Conservation (phyloP, 306 rosid species). For the Acmispon strigosus region DNA sequence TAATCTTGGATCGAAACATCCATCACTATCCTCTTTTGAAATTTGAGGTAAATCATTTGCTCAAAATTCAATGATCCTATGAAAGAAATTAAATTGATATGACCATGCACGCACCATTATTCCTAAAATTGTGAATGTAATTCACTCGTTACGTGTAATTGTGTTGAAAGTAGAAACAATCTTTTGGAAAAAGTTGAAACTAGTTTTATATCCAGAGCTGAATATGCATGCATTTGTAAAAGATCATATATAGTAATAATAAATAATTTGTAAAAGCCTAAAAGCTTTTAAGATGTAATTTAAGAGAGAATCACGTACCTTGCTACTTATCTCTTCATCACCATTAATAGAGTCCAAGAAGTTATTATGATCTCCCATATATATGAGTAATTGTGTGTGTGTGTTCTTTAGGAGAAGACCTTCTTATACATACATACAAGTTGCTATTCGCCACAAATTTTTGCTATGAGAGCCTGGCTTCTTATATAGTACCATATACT, state of each 20-base stretch:
- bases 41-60: not conserved
- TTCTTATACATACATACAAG: not conserved
- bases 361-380: constrained; percentile 15
- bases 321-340: constrained; percentile 14
- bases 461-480: constrained; percentile 12
- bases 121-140: not conserved
- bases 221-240: too few relatives aligned
- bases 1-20: not conserved
- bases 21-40: not conserved
- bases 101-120: not conserved
- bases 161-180: too few relatives aligned
- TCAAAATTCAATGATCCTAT: not conserved
- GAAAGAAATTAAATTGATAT: not conserved
- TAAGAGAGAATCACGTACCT: too few relatives aligned
- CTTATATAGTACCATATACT: constrained; percentile 22
- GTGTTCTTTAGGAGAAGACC: constrained; percentile 2
- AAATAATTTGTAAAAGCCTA: too few relatives aligned
- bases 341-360: not conserved
- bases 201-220: too few relatives aligned
- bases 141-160: not conserved
- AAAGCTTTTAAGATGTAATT: too few relatives aligned
- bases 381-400: too few relatives aligned
- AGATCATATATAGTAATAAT: too few relatives aligned
- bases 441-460: constrained; percentile 14
- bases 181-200: too few relatives aligned